These are phyloP conservation scores for Cornus controversa DNA, from an alignment of 148 eudicot genomes.

Conservation along the genomic window DNA sequence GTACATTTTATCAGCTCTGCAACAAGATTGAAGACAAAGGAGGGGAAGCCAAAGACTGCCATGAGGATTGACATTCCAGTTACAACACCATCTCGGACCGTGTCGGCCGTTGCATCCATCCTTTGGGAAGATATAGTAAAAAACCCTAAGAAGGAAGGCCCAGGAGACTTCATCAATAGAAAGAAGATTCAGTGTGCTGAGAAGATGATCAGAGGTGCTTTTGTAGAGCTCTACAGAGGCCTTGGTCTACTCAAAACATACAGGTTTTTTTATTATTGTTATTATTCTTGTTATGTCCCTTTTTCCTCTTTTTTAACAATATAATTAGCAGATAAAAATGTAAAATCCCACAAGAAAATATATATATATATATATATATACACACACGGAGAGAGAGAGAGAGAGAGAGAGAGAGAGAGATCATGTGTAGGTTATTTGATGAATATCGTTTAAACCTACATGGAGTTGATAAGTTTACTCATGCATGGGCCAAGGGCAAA, in stretches of 20 bases:
- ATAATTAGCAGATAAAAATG: no score
- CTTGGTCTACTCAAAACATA: conserved; percentile 85
- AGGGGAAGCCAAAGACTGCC: conserved; percentile 67
- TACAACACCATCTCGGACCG: conserved; percentile 53
- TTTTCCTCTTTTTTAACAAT: not conserved
- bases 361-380: no score
- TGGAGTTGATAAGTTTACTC: not conserved
- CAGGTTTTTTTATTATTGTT: conserved; percentile 38
- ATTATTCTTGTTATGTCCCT: not conserved
- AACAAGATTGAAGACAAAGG: conserved; percentile 47
- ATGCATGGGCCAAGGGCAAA: not conserved
- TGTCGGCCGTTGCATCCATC: conserved; percentile 68
- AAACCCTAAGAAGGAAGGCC: conserved; percentile 58
- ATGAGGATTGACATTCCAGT: conserved; percentile 82
- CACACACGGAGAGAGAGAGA: no score
- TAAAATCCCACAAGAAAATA: no score
- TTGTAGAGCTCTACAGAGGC: conserved; percentile 88
- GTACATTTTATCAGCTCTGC: conserved; percentile 49
- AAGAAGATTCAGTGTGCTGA: conserved; percentile 90
- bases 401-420: no score
- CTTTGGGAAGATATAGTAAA: conserved; percentile 84
- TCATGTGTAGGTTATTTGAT: no score
- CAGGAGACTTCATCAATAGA: conserved; percentile 58
- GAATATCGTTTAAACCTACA: not conserved
- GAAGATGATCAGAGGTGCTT: conserved; percentile 90